Evolutionary conservation across 176 grass and related monocot species (phyloP).

Genomic region (Hordeum vulgare): DNA sequence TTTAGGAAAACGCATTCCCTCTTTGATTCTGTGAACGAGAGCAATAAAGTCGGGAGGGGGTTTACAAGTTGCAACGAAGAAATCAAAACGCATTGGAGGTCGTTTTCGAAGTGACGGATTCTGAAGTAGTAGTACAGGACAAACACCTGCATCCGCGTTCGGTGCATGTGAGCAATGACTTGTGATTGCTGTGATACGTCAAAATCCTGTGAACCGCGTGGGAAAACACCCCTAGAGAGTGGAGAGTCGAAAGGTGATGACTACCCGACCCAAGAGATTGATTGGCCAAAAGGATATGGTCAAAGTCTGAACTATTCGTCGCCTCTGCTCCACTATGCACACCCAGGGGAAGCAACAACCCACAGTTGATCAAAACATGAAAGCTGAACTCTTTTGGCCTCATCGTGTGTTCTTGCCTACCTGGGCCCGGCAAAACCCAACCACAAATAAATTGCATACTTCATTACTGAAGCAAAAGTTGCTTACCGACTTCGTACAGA

Average conservation of each 20-base stretch:
- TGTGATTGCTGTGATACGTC: neutral
- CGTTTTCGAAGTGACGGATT: neutral
- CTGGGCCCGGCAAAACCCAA: neutral
- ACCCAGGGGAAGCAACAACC: neutral
- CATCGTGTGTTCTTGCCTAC: neutral
- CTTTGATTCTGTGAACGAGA: neutral
- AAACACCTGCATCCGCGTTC: neutral
- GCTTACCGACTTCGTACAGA: neutral
- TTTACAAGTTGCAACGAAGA: neutral
- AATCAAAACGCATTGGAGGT: neutral
- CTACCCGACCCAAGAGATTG: neutral
- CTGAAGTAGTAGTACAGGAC: neutral
- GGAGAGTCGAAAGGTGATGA: neutral
- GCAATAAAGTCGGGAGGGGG: neutral
- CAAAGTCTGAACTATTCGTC: neutral
- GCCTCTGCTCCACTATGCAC: neutral
- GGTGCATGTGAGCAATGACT: neutral
- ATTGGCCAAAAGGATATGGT: neutral
- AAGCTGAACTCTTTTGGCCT: neutral
- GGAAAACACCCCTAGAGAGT: neutral
- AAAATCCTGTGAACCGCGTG: neutral
- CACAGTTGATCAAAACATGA: neutral
- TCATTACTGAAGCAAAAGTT: neutral
- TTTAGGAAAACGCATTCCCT: neutral
- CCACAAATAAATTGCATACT: neutral